phyloP scores from a whole-genome alignment of 164 flowering plant genomes.

The Berberis thunbergii region DNA sequence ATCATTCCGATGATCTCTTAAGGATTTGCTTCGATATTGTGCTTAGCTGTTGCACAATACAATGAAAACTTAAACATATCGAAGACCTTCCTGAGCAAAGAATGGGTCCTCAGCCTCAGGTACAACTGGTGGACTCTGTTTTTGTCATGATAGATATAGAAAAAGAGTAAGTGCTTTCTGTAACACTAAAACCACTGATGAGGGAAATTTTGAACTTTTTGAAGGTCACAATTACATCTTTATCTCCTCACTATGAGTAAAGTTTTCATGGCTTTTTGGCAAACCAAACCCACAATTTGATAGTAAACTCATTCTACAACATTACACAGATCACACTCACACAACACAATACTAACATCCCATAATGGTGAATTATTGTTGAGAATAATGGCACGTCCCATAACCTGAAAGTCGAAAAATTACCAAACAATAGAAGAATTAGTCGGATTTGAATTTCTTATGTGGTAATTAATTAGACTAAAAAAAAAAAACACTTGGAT shows the following conservation, averaged over 20 bases:
- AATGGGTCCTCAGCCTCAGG: too few relatives aligned
- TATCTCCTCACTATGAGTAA: constrained; percentile 7
- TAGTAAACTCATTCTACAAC: too few relatives aligned
- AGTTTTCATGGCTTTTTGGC: constrained; percentile 4
- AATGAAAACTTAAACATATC: too few relatives aligned
- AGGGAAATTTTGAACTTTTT: neutral
- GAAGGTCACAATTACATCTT: neutral
- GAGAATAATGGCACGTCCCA: constrained; percentile 48
- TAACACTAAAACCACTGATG: constrained; percentile 4
- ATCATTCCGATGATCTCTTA: too few relatives aligned
- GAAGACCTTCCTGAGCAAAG: too few relatives aligned
- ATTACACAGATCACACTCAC: too few relatives aligned
- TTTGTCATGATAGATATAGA: neutral
- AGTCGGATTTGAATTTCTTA: neutral
- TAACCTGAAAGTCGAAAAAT: constrained; percentile 31
- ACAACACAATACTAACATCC: too few relatives aligned
- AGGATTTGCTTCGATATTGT: too few relatives aligned
- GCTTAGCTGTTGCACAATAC: too few relatives aligned
- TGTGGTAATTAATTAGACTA: neutral
- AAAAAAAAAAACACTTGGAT: constrained; percentile 41
- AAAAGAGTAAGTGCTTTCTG: neutral
- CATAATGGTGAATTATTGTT: constrained; percentile 23
- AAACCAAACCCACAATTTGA: neutral
- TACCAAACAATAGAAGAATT: neutral
- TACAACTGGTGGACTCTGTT: too few relatives aligned